Conservation (phyloP, 2,329 filamentous ascomycete species). For the Scortechinia acanthostroma region DNA sequence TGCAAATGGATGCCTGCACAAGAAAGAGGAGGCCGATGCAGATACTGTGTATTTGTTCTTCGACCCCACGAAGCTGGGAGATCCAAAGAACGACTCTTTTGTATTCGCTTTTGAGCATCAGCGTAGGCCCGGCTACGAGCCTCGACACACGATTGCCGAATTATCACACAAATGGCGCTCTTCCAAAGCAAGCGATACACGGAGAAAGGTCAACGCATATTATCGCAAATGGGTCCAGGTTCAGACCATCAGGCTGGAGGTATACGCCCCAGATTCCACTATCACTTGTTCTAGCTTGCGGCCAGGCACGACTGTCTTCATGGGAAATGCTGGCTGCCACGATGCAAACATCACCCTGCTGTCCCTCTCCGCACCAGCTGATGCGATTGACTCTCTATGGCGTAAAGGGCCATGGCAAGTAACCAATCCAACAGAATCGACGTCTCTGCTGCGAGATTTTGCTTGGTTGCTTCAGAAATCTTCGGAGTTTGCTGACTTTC, state of each 20-base stretch:
- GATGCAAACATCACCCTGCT: neutral
- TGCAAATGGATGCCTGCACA: constrained; percentile 43
- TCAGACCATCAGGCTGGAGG: neutral
- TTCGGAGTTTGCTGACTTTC: constrained; percentile 3
- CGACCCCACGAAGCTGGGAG: constrained; percentile 39
- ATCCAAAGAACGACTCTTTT: constrained; percentile 38
- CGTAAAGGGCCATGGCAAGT: neutral
- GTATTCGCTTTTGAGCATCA: constrained; percentile 43
- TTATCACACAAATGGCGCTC: constrained; percentile 1
- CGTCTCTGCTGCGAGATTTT: neutral
- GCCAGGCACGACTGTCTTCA: neutral
- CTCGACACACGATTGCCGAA: constrained; percentile 32
- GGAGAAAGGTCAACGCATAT: neutral
- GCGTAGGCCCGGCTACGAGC: constrained; percentile 33
- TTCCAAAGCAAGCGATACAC: neutral
- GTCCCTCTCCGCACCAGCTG: neutral
- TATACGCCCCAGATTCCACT: neutral
- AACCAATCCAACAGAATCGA: neutral
- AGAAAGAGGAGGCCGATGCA: constrained; percentile 14
- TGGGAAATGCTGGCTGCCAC: neutral
- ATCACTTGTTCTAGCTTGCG: neutral
- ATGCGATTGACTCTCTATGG: neutral
- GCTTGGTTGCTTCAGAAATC: neutral
- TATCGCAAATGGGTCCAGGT: neutral
- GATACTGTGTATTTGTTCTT: constrained; percentile 44